Evolutionary conservation across 2,329 filamentous ascomycete genomes (phyloP).

Genomic region (Mycosphaerelloides madeirae): DNA sequence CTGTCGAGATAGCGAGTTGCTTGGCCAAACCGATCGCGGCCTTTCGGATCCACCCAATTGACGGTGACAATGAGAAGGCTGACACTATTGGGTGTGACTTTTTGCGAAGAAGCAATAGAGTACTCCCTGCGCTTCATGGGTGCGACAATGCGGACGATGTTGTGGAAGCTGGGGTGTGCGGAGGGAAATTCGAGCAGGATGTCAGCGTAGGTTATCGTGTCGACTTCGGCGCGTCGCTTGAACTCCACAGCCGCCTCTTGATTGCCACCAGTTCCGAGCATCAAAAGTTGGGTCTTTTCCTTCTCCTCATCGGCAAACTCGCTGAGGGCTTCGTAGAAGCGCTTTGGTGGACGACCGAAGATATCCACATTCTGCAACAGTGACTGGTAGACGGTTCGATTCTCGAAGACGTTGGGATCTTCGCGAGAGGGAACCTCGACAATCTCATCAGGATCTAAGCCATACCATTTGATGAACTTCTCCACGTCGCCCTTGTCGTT

Average conservation of each 20-base stretch:
- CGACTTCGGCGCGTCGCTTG: constrained; percentile 85
- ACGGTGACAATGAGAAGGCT: constrained; percentile 96
- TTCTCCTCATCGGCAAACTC: constrained; percentile 78
- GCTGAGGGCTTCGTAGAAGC: constrained; percentile 90
- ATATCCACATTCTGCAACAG: constrained; percentile 92
- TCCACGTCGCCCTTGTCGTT: constrained; percentile 76
- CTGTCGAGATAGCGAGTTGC: constrained; percentile 83
- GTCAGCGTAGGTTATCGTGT: constrained; percentile 87
- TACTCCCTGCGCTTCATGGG: constrained; percentile 97
- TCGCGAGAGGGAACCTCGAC: constrained; percentile 91
- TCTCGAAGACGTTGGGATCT: constrained; percentile 67
- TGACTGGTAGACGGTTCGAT: constrained; percentile 87
- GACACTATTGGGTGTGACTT: constrained; percentile 84
- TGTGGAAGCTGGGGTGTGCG: constrained; percentile 80
- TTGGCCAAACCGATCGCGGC: constrained; percentile 85
- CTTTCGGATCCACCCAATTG: constrained; percentile 84
- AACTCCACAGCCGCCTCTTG: constrained; percentile 81
- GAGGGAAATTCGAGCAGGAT: constrained; percentile 85
- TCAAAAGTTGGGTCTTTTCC: constrained; percentile 74
- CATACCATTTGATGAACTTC: constrained; percentile 86
- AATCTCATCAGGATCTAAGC: constrained; percentile 72
- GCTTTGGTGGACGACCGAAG: constrained; percentile 93
- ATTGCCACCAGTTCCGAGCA: constrained; percentile 58
- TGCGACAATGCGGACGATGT: constrained; percentile 79
- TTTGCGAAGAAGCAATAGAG: constrained; percentile 96